Conservation (phyloP, 2,329 filamentous ascomycete species). For the Aspergillus quadricinctus region DNA sequence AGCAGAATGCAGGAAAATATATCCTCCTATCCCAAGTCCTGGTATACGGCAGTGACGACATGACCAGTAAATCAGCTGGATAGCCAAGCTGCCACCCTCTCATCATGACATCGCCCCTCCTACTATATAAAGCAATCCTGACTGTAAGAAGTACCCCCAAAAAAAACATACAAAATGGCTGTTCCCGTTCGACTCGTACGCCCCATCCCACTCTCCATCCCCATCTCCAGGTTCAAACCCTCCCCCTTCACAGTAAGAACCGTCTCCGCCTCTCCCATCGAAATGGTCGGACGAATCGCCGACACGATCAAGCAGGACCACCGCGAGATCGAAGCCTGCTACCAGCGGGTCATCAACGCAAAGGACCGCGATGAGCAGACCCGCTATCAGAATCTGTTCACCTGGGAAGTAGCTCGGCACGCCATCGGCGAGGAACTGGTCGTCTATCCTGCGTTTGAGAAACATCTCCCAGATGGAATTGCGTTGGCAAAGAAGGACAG, state of each 20-base stretch:
- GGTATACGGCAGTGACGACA: not conserved
- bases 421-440: constrained; percentile 49
- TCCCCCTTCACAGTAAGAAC: not conserved
- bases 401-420: constrained; percentile 50
- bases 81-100: not conserved
- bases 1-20: not conserved
- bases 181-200: not conserved
- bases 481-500: constrained; percentile 47
- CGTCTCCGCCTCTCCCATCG: not conserved
- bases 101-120: not conserved
- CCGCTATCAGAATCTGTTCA: constrained; percentile 47
- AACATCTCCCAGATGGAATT: constrained; percentile 42
- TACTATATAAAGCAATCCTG: not conserved
- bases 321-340: constrained; percentile 37
- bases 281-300: constrained; percentile 17
- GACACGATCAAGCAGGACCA: constrained; percentile 40
- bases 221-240: not conserved
- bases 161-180: not conserved
- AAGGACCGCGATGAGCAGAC: constrained; percentile 38
- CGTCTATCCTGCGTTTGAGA: constrained; percentile 51
- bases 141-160: not conserved
- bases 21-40: too few species aligned
- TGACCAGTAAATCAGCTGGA: not conserved
- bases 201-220: not conserved
- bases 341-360: constrained; percentile 38